Evolutionary conservation across 1,139 yeast genomes (phyloP).

Genomic region (Debaryomyces robertsiae): DNA sequence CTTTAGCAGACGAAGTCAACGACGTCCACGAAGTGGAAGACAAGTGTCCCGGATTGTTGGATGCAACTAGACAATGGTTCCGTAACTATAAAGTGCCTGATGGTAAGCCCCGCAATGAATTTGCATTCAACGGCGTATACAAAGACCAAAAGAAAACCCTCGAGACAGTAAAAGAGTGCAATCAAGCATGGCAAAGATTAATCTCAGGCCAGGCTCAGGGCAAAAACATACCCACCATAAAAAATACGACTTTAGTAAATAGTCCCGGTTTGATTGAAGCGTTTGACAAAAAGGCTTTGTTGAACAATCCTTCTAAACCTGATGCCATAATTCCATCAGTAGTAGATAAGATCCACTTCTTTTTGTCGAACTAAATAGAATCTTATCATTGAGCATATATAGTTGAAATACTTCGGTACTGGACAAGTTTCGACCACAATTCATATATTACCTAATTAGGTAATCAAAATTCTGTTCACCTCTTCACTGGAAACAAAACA

Average conservation of each 20-base stretch:
- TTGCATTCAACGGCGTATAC: conserved; percentile 84
- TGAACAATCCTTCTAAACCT: conserved; percentile 20
- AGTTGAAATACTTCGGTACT: too few species aligned
- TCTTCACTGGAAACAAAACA: conserved; percentile 7
- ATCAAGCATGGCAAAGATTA: conserved; percentile 71
- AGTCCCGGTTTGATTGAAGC: conserved; percentile 40
- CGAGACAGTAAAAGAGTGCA: conserved; percentile 68
- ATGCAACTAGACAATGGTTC: conserved; percentile 89
- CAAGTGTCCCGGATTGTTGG: conserved; percentile 77
- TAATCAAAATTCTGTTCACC: conserved; percentile 11
- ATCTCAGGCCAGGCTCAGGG: conserved; percentile 52
- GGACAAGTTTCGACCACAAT: too few species aligned
- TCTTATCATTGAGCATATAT: too few species aligned
- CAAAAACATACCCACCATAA: conserved; percentile 48
- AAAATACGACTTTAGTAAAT: conserved; percentile 63
- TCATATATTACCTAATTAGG: conserved; percentile 12
- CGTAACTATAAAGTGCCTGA: conserved; percentile 88
- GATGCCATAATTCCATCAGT: conserved; percentile 33
- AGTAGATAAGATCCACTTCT: conserved; percentile 19
- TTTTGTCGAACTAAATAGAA: conserved; percentile 1
- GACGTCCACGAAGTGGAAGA: conserved; percentile 77
- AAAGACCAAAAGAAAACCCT: conserved; percentile 74
- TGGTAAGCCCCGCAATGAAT: conserved; percentile 84
- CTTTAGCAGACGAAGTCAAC: conserved; percentile 68
- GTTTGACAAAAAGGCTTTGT: conserved; percentile 21